Base-by-base conservation (phyloP, 495 filamentous ascomycete genomes). In the Antarctomyces pellizariae region DNA sequence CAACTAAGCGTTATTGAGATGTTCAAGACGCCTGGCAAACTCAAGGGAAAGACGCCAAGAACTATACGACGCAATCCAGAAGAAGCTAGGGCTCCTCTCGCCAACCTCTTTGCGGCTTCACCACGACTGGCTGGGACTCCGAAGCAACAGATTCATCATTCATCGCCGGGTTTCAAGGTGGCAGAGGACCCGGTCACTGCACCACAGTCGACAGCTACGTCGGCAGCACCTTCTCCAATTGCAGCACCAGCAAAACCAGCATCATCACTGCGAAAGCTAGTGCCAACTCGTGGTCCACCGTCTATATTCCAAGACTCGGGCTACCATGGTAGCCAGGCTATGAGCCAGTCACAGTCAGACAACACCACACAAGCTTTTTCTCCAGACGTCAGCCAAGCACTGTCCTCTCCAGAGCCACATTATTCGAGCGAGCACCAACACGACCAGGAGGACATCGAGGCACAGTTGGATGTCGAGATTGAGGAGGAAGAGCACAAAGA, bases 11-110 rank as follows among this genome's bases (percentile, higher is more conserved):
- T 95, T 29, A 61, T 77, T 16, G 89, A 95, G 35, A 64, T 83
- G 2, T 91, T 95, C 53, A 97, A 97, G 41, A 95, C 86, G 3
- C 86, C 86, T 2, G 84, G 82, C 13, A 93, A 89, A 37, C 52
- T 92, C 52, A 67, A 80, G 35, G 86, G 83, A 31, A 93, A 89
- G 53, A 93, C 86, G 4, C 84, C 86, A 19, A 64, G 79, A 24
- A 91, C 82, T 2, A 56, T 56, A 8, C 62, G 77, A 24, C 57
- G 52, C 14, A 64, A 67, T 39, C 48, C 57, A 4, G 48, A 58
- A 29, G 73, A 75, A 45, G 42, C 51, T 24, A 68, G 82, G 37
- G 60, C 71, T 43, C 82, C 79, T 21, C 53, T 89, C 18, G 72
- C 72, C 28, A 70, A 90, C 43, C 68, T 92, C 11, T 90, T 91